Percentiles rank a stretch among this genome's conserved stretches.
These are phyloP conservation scores for Plectosphaerella cucumerina DNA, from an alignment of 2,329 filamentous ascomycete species.

Conservation along the genomic window DNA sequence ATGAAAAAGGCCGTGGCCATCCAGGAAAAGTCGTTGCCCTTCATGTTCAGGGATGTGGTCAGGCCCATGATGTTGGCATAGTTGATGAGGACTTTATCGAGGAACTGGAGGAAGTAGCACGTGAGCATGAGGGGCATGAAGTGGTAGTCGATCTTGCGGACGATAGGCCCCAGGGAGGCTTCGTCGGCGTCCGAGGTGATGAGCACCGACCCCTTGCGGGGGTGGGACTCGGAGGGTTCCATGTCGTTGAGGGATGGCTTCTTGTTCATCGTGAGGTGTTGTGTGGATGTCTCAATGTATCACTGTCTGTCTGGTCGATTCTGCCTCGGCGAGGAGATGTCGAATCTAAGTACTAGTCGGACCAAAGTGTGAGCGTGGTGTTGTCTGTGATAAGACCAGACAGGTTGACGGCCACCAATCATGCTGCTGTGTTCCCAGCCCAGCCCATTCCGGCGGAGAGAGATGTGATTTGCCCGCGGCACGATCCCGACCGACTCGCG, in stretches of 20 bases:
- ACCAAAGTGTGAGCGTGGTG: not conserved
- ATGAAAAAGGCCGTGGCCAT: conserved; percentile 25
- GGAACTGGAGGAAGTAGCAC: conserved; percentile 7
- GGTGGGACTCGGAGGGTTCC: not conserved
- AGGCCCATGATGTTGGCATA: conserved; percentile 17
- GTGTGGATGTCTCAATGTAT: not conserved
- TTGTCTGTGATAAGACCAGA: not conserved
- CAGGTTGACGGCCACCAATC: not conserved
- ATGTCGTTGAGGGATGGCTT: not conserved
- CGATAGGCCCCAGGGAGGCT: not conserved
- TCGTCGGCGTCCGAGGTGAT: not conserved
- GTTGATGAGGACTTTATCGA: conserved; percentile 7
- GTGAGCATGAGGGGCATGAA: not conserved
- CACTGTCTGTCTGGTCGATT: not conserved
- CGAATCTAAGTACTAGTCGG: not conserved
- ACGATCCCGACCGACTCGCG: not conserved
- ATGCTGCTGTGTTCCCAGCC: no score
- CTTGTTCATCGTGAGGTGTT: not conserved
- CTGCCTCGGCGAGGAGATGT: not conserved
- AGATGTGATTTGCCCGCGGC: no score
- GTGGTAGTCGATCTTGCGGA: not conserved
- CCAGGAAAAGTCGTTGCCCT: conserved; percentile 25
- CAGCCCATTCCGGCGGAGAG: not conserved
- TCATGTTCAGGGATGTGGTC: conserved; percentile 20
- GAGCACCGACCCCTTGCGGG: not conserved